These are phyloP conservation scores for Sicyos edulis DNA, from an alignment of 306 rosid species.

Conservation along the genomic window DNA sequence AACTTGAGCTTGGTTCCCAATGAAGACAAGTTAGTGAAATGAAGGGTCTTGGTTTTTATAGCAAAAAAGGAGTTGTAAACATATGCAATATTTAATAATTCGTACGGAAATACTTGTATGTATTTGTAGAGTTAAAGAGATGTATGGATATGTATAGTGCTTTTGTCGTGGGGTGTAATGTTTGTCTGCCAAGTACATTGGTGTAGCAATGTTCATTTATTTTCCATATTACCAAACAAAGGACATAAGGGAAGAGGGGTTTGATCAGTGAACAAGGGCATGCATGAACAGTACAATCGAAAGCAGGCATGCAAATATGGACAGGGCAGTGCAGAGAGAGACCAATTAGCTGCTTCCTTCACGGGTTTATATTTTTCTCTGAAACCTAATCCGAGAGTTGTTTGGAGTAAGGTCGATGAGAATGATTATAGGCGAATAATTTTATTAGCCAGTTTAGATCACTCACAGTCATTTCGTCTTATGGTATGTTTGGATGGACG, in stretches of 20 bases:
- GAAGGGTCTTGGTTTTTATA: conserved; percentile 41
- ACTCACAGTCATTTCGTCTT: too few species aligned
- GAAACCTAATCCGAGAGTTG: too few species aligned
- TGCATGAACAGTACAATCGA: too few species aligned
- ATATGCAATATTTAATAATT: conserved; percentile 13
- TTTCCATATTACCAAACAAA: neutral
- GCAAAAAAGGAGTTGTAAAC: conserved; percentile 24
- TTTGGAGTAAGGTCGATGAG: too few species aligned
- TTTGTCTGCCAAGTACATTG: conserved; percentile 18
- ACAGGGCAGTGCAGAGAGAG: neutral
- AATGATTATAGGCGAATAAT: too few species aligned
- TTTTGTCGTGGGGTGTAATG: conserved; percentile 13
- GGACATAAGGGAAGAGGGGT: neutral
- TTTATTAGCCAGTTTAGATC: too few species aligned
- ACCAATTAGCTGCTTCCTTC: neutral
- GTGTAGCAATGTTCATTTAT: neutral
- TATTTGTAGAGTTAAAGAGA: neutral
- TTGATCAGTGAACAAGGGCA: conserved; percentile 2
- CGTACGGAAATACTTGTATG: conserved; percentile 10
- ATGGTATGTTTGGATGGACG: too few species aligned
- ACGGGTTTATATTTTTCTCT: neutral
- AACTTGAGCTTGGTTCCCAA: conserved; percentile 11
- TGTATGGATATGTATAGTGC: neutral
- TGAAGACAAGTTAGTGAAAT: conserved; percentile 27
- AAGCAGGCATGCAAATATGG: neutral